Evolutionary conservation across 2,329 filamentous ascomycete genomes (phyloP), one percentile per base, ranked within the genome.

Genomic region (Colletotrichum chrysophilum): DNA sequence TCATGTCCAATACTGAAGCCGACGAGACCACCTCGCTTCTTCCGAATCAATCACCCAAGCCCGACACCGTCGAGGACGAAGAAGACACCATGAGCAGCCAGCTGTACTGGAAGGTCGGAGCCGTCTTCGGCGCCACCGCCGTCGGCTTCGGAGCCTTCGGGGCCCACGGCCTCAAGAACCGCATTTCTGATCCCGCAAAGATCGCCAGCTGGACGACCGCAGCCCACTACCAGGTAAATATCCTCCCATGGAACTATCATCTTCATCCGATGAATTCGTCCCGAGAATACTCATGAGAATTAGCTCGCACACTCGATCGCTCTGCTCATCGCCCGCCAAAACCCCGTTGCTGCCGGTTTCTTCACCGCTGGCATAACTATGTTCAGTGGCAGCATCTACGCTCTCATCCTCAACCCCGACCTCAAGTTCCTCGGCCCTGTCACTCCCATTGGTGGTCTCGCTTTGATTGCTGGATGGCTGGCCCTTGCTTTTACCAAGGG

Each of bases 131-230:
- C 82, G 92, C 91, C 12, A 85, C 89, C 6, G 89, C 89, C 80
- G 92, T 94, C 65, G 86, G 86, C 18, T 82, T 93, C 71, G 92
- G 92, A 36, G 93, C 93, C 0, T 94, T 94, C 82, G 93, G 93
- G 43, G 91, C 92, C 14, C 93, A 94, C 81, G 92, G 92, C 13
- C 85, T 94, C 55, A 93, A 93, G 84, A 88, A 88, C 75, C 85
- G 86, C 78, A 91, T 93, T 80, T 80, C 88, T 12, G 92, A 93
- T 78, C 91, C 92, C 4, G 83, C 86, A 14, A 88, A 88, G 76
- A 82, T 94, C 55, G 89, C 90, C 7, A 93, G 87, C 81, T 94
- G 91, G 89, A 82, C 84, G 13, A 94, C 92, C 0, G 93, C 92
- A 3, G 92, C 92, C 4, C 92, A 94, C 55, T 94, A 94, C 79